Evolutionary conservation across 345 rosid genomes (phyloP), one percentile per base, ranked within the genome.

Genomic region (Murraya paniculata): DNA sequence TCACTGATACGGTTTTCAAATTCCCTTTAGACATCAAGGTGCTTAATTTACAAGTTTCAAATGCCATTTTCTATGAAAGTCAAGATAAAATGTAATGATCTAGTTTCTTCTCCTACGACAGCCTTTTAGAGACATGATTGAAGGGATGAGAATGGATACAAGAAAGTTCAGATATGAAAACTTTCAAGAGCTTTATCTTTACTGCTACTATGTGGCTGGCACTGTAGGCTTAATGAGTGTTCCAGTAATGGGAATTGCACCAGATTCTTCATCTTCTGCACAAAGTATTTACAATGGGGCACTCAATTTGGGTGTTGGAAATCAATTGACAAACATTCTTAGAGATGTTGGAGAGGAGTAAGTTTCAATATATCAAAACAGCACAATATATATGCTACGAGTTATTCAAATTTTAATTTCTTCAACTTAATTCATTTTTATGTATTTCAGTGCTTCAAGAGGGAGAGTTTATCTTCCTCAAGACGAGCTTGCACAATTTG

Each of bases 281-380:
- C 86, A 80, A 45, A 77, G 76, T 53, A 48, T 88, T 31, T 91
- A 91, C 60, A 85, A 71, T 24, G 73, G 86, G 25, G 91, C 93
- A 8, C 81, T 91, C 28, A 73, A 78, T 60, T 78, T 89, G 82
- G 93, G 95, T 0, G 86, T 86, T 9, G 93, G 89, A 56, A 91
- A 89, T 81, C 91, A 88, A 65, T 86, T 91, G 30, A 89, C 90
- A 9, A 89, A 88, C 85, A 84, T 91, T 48, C 90, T 91, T 19
- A 82, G 93, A 78, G 95, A 91, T 41, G 91, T 87, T 4, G 87
- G 89, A 33, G 93, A 91, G 56, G 93, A 91, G 90, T 91, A 79
- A 81, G 93, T 64, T 24, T 36, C 75, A 19, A 6, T 1, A 31
- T 22, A 9, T 11, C 50, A 0, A 2, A 3, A 41, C 4, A 41